These are phyloP conservation scores for Lolium rigidum DNA, from an alignment of 176 grass and related monocot species.

Conservation along the genomic window DNA sequence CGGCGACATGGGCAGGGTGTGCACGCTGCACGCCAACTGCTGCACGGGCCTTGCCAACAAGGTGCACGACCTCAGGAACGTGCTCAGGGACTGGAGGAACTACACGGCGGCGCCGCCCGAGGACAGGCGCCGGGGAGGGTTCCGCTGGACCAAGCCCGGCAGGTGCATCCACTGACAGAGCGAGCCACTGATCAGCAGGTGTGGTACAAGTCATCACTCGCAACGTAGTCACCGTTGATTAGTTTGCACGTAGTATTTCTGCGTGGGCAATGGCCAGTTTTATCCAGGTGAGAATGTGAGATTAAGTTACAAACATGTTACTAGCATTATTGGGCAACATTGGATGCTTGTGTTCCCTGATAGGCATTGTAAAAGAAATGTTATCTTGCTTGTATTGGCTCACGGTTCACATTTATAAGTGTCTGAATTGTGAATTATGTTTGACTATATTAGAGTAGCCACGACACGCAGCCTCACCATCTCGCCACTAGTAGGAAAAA, in stretches of 20 bases:
- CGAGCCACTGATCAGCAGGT: background rate
- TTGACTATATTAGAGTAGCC: too few relatives aligned
- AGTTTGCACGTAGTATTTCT: background rate
- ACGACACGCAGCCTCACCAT: too few relatives aligned
- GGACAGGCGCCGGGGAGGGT: constrained; percentile 23
- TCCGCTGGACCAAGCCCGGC: constrained; percentile 54
- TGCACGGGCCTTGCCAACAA: constrained; percentile 72
- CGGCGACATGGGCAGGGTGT: constrained; percentile 62
- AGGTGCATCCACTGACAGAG: constrained; percentile 47
- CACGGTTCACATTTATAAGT: too few relatives aligned
- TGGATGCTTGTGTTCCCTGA: too few relatives aligned
- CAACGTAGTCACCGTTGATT: background rate
- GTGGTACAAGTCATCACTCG: background rate
- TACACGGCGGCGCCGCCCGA: constrained; percentile 52
- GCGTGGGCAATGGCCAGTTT: background rate
- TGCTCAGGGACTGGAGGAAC: constrained; percentile 74
- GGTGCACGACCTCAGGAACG: constrained; percentile 55
- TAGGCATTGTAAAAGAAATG: too few relatives aligned
- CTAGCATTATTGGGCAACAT: too few relatives aligned
- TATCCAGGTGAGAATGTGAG: too few relatives aligned
- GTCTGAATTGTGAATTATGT: too few relatives aligned
- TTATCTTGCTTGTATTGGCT: too few relatives aligned
- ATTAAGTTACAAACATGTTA: background rate
- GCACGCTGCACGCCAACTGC: constrained; percentile 90
- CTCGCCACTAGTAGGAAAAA: too few relatives aligned